Evolutionary conservation across 2,329 filamentous ascomycete species (phyloP).

Genomic region (Fusarium veterinarium): DNA sequence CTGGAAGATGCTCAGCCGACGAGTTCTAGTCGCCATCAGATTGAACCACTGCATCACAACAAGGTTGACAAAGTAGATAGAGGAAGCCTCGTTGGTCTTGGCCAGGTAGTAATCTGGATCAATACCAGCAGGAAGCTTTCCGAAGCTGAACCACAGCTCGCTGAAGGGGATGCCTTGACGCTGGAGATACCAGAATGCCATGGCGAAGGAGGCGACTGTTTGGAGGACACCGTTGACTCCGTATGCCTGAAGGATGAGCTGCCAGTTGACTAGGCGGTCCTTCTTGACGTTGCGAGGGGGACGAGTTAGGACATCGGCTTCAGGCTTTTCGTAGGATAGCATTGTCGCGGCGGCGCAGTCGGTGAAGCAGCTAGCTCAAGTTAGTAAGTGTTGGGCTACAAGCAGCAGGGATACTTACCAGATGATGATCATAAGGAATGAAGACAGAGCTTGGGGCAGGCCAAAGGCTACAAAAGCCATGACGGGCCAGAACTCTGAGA

Average conservation of each 20-base stretch:
- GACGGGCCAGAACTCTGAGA: conserved; percentile 81
- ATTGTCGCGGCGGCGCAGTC: conserved; percentile 79
- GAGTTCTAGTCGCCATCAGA: conserved; percentile 75
- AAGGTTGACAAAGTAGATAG: conserved; percentile 83
- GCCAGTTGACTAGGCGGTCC: conserved; percentile 78
- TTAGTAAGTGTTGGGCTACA: background rate
- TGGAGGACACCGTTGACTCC: conserved; percentile 75
- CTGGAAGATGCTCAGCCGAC: conserved; percentile 75
- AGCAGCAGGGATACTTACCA: conserved; percentile 53
- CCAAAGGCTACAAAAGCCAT: conserved; percentile 79
- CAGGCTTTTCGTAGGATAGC: conserved; percentile 80
- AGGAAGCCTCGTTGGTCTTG: conserved; percentile 72
- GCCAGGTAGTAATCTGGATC: conserved; percentile 65
- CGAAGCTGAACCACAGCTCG: conserved; percentile 76
- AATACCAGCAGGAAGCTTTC: conserved; percentile 60
- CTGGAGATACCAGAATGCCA: conserved; percentile 75
- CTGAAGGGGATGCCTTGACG: conserved; percentile 73
- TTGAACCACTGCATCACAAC: conserved; percentile 88
- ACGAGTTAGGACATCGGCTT: conserved; percentile 78
- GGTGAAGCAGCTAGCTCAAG: conserved; percentile 71
- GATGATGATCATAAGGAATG: conserved; percentile 78
- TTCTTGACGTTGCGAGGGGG: conserved; percentile 67
- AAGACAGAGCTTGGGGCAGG: conserved; percentile 77
- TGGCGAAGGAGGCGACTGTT: conserved; percentile 69
- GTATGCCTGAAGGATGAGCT: conserved; percentile 79